phyloP scores from a whole-genome alignment of 225 moss, liverwort and hornwort genomes.

The Rhytidiadelphus loreus region DNA sequence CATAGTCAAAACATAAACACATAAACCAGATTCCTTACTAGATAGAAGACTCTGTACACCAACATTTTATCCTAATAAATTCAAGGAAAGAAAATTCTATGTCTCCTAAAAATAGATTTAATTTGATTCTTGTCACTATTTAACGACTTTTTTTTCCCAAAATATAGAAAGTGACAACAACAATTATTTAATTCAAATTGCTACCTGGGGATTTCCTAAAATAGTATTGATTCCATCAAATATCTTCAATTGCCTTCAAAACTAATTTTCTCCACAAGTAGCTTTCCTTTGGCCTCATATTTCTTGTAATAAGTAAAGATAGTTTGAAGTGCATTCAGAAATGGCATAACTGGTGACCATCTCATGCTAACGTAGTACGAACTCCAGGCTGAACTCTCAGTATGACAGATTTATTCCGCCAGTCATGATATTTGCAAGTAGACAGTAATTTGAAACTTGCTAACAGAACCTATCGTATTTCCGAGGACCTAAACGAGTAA shows the following conservation, averaged over 20 bases:
- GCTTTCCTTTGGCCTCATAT: neutral
- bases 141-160: neutral
- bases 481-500: neutral
- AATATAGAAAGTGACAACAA: neutral
- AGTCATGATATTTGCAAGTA: neutral
- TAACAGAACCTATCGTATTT: neutral
- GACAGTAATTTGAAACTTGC: neutral
- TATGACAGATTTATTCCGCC: neutral
- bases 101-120: neutral
- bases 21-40: neutral
- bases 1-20: neutral
- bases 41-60: neutral
- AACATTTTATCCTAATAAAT: neutral
- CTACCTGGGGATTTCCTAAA: too few relatives aligned
- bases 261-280: neutral
- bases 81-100: neutral
- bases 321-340: neutral
- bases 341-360: neutral
- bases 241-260: too few relatives aligned
- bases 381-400: neutral
- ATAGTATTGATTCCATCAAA: neutral
- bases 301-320: neutral
- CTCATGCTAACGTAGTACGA: neutral
- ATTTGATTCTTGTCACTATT: neutral
- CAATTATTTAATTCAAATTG: neutral